A percentile compares a stretch with the other conserved stretches of the same genome.
phyloP scores from a whole-genome alignment of 108 stramenopile species.

The Fistulifera pelliculosa region DNA sequence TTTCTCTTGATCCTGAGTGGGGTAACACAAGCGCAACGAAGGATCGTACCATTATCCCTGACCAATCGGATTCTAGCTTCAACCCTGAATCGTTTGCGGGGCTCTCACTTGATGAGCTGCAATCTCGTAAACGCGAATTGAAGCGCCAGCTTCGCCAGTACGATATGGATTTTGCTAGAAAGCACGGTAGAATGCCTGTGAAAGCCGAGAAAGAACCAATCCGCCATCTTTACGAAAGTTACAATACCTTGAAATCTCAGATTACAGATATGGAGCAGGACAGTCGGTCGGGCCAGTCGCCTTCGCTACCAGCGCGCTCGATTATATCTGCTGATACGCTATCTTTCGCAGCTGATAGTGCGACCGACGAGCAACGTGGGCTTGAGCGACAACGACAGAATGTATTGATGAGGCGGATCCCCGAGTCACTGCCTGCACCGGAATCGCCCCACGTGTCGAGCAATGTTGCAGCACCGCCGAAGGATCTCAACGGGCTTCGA shows the following conservation, averaged over 20 bases:
- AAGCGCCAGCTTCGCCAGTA: conserved; percentile 87
- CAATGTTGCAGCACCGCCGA: neutral
- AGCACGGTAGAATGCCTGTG: conserved; percentile 86
- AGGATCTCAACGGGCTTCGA: conserved; percentile 61
- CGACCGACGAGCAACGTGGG: neutral
- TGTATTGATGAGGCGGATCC: neutral
- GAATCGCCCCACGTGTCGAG: neutral
- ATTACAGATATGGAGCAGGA: conserved; percentile 63
- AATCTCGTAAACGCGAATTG: conserved; percentile 66
- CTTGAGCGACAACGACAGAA: neutral
- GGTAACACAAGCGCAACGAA: conserved; percentile 4
- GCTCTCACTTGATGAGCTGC: conserved; percentile 62
- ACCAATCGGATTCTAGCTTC: conserved; percentile 13
- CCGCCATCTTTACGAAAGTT: conserved; percentile 89
- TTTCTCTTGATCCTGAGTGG: too few species aligned
- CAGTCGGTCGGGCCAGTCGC: conserved; percentile 11
- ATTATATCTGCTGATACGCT: too few species aligned
- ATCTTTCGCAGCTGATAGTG: too few species aligned
- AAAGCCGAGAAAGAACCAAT: conserved; percentile 98
- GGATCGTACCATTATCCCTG: neutral
- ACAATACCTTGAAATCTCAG: conserved; percentile 84
- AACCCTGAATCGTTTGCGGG: conserved; percentile 7
- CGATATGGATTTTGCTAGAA: conserved; percentile 79
- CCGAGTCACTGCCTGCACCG: neutral
- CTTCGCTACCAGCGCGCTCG: neutral